Base-by-base conservation (phyloP, 345 rosid genomes). In the Boechera divaricarpa region DNA sequence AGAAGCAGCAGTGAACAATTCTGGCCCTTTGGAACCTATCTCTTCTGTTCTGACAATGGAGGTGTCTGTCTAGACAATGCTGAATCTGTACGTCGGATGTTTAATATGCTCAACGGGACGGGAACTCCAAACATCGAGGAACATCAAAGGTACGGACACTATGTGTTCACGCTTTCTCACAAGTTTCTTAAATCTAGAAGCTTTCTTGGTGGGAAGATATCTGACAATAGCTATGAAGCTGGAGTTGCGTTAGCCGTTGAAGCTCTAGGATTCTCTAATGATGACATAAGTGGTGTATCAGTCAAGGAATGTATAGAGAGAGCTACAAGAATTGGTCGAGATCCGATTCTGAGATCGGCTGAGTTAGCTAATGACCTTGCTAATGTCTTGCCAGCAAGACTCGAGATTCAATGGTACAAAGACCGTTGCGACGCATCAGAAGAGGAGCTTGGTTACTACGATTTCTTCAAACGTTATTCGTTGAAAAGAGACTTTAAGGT, bases 31-130 rank as follows among this genome's bases (percentile, higher is more conserved):
- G 98, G 98, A 59, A 89, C 82, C 70, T 89, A 85, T 52, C 67
- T 91, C 32, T 87, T 88, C 77, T 89, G 90, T 52, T 86, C 95
- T 10, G 85, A 84, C 58, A 84, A 79, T 5, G 99, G 99, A 51
- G 96, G 86, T n/a, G 72, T 95, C 10, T 92, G 96, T 28, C 51
- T 89, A 44, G 94, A 92, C n/a, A 87, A 87, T 45, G 85, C 88
- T 3, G 56, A 24, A 4, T 85, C 91, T 18, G 76, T 92, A 29
- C 66, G 84, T 31, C 74, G 60, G 78, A 82, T 92, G 94, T 68
- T 84, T 71, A 72, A 79, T 77, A 47, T 89, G 81, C 76, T 88
- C 13, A 33, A 39, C 24, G 66, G 62, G 0, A 76, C 79, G 18
- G 69, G 83, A 5, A 80, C 44, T 65, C 58, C 63, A 32, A 57